These are phyloP conservation scores for Aspergillus cejpii DNA, from an alignment of 2,329 filamentous ascomycete genomes.

Conservation along the genomic window DNA sequence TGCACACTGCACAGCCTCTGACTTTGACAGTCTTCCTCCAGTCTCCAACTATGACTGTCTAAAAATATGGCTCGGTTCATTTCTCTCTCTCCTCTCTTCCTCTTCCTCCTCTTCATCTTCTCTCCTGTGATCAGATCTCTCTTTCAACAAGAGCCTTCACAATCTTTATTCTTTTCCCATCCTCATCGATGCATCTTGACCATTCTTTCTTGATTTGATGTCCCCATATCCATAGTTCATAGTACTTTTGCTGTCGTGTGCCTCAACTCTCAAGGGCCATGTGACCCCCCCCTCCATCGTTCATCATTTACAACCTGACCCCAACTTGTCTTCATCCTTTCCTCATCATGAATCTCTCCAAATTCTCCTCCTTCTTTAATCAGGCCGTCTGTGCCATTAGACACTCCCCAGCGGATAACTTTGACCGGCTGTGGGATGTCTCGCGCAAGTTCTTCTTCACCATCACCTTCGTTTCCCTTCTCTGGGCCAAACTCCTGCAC, in stretches of 20 bases:
- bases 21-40: not conserved
- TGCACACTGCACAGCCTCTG: not conserved
- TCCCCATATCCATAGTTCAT: not conserved
- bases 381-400: slow-evolving; percentile 2
- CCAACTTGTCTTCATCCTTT: not conserved
- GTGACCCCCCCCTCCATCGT: not conserved
- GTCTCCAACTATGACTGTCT: not conserved
- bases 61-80: not conserved
- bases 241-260: not conserved
- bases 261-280: slow-evolving; percentile 2
- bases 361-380: slow-evolving; percentile 3
- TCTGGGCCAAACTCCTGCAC: slow-evolving; percentile 24
- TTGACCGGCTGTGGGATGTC: slow-evolving; percentile 25
- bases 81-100: not conserved
- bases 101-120: not conserved
- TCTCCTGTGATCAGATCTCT: not conserved
- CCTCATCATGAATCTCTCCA: slow-evolving; percentile 5
- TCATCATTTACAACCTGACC: not conserved
- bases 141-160: not conserved
- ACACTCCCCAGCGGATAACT: slow-evolving; percentile 12
- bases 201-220: slow-evolving; percentile 1
- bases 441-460: slow-evolving; percentile 29
- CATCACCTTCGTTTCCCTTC: slow-evolving; percentile 22
- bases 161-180: not conserved
- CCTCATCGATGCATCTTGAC: slow-evolving; percentile 1